Evolutionary conservation across 495 filamentous ascomycete genomes (phyloP).

Genomic region (Xylaria telfairii): DNA sequence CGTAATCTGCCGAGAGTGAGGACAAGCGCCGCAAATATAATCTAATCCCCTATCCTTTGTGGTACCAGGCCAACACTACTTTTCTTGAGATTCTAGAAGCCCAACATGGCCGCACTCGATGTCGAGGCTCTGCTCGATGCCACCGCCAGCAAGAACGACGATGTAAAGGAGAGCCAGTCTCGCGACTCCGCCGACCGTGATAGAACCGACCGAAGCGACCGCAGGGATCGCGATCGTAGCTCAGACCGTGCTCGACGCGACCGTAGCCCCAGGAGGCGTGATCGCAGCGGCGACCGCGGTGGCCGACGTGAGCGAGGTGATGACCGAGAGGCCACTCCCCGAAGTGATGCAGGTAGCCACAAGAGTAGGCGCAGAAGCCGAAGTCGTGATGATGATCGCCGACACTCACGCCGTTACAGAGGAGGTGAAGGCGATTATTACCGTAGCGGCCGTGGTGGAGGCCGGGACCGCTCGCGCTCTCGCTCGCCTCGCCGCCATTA

Average conservation of each 20-base stretch:
- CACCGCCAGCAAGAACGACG: constrained; percentile 67
- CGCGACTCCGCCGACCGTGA: constrained; percentile 37
- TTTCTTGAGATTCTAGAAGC: constrained; percentile 4
- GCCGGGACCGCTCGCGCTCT: constrained; percentile 72
- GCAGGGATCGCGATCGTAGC: constrained; percentile 54
- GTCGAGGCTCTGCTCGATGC: constrained; percentile 94
- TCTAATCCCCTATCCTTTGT: neutral
- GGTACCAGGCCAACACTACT: constrained; percentile 15
- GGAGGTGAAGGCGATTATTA: constrained; percentile 75
- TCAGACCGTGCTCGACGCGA: constrained; percentile 62
- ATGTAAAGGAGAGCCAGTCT: constrained; percentile 53
- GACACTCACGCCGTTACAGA: constrained; percentile 81
- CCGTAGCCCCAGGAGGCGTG: constrained; percentile 68
- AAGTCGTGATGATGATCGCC: constrained; percentile 80
- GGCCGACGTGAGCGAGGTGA: constrained; percentile 44
- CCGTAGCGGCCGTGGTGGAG: constrained; percentile 62
- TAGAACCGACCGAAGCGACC: constrained; percentile 40
- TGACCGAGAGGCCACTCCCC: constrained; percentile 66
- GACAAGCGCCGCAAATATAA: neutral
- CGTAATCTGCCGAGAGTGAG: neutral
- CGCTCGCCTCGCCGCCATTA: constrained; percentile 81
- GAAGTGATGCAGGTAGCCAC: constrained; percentile 83
- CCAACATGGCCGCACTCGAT: constrained; percentile 84
- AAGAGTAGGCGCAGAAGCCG: constrained; percentile 83
- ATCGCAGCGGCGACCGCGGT: constrained; percentile 64